Conservation (phyloP, 1,284 basidiomycete genomes). For the Singerocomus rubriflavus region DNA sequence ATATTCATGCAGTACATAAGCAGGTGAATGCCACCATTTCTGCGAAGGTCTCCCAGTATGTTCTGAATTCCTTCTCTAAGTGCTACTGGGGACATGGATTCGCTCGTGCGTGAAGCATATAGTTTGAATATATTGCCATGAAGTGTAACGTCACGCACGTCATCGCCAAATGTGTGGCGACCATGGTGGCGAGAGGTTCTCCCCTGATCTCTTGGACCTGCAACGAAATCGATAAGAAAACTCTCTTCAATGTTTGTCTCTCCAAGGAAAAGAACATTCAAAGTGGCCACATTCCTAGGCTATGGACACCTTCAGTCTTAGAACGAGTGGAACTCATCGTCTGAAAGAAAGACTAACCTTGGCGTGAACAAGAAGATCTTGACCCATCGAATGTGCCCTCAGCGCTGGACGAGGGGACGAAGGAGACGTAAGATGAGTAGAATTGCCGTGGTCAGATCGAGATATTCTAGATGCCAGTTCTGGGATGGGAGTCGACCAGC, state of each 20-base stretch:
- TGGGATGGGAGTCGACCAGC: background rate
- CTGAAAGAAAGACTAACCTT: conserved; percentile 12
- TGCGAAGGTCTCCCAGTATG: conserved; percentile 12
- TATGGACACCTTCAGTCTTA: conserved; percentile 10
- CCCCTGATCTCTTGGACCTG: conserved; percentile 5
- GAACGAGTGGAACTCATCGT: background rate
- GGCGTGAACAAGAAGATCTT: background rate
- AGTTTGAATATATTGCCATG: conserved; percentile 20
- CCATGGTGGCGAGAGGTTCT: background rate
- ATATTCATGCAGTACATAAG: conserved; percentile 25
- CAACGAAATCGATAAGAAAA: conserved; percentile 22
- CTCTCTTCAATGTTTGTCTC: conserved; percentile 20
- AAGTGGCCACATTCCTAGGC: conserved; percentile 6
- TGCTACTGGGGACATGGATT: background rate
- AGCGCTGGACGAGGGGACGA: conserved; percentile 11
- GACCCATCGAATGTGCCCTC: conserved; percentile 13
- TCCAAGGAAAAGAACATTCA: conserved; percentile 24
- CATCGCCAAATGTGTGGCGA: background rate
- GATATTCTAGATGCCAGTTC: conserved; percentile 16
- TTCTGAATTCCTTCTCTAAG: conserved; percentile 8
- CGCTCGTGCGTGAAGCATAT: conserved; percentile 6
- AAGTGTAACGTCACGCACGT: conserved; percentile 12
- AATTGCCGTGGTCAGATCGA: conserved; percentile 12
- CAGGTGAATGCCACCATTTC: conserved; percentile 18
- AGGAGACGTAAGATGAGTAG: conserved; percentile 7